Evolutionary conservation across 1,139 yeast genomes (phyloP), one percentile per base, ranked within the genome.

Genomic region (Hansenula anomala): DNA sequence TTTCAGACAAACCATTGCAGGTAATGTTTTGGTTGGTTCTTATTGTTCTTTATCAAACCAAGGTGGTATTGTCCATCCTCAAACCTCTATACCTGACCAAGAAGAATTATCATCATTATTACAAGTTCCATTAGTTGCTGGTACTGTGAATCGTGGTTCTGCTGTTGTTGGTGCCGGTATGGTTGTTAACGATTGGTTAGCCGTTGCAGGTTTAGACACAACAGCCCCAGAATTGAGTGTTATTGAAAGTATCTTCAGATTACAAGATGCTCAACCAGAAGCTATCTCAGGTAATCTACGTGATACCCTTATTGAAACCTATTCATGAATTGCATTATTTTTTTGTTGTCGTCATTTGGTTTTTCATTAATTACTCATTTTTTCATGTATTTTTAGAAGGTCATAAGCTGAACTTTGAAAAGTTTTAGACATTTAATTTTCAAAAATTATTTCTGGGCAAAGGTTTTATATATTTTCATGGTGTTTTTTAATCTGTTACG

Each of bases 151-250:
- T 72, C 83, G 98, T 66, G 99, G 99, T 65, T 86, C 96, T 20
- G 70, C 95, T 11, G 97, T 92, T 37, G 96, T 94, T 47, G 98
- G 98, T 56, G 97, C 97, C 36, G 98, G 98, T 52, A 80, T 92
- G 81, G 97, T 94, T 37, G 98, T 90, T 36, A 94, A 94, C 61
- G 99, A 94, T 70, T 94, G 97, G 95, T 73, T 92, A 49, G 95
- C 97, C 27, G 97, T 94, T 37, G 76, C 96, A 35, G 99, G 99
- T 48, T 75, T 87, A 54, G 98, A 92, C 66, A 92, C 98, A 44
- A 90, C 98, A 48, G 98, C 98, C 36, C 97, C 98, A 36, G 99
- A 94, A 67, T 74, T 94, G 58, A 88, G 96, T 51, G 98, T 94
- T 45, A 78, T 94, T 52, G 98, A 94, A 69, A 85, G 95, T 60